Evolutionary conservation across 306 rosid species (phyloP).

Genomic region (Styphnolobium japonicum): DNA sequence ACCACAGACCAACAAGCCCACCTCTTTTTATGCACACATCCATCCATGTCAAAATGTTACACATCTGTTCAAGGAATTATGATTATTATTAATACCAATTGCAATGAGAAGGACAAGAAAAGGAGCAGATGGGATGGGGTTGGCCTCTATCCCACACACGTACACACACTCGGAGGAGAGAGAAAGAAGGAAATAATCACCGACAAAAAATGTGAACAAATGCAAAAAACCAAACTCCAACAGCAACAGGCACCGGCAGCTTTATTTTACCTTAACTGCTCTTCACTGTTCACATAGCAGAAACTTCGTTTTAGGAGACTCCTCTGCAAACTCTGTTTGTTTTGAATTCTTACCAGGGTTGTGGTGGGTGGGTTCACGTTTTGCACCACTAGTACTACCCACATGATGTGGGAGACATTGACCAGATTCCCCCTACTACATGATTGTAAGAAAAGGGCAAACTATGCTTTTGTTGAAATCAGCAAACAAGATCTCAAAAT

Average conservation of each 20-base stretch:
- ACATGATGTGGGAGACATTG: background rate
- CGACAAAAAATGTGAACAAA: conserved; percentile 5
- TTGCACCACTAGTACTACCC: conserved; percentile 8
- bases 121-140: no score
- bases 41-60: background rate
- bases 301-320: background rate
- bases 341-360: conserved; percentile 11
- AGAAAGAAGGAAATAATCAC: background rate
- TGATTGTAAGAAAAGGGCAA: background rate
- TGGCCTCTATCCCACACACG: background rate
- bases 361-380: conserved; percentile 11
- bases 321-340: background rate
- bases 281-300: background rate
- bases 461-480: background rate
- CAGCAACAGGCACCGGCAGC: conserved; percentile 21
- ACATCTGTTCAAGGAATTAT: background rate
- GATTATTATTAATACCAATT: background rate
- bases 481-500: background rate
- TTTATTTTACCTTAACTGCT: conserved; percentile 16
- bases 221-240: background rate
- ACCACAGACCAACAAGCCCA: background rate
- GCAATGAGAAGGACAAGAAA: background rate
- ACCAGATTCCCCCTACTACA: background rate
- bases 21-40: background rate
- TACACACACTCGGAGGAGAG: background rate